phyloP scores from a whole-genome alignment of 208 protist species.

The Paratrypanosoma confusum region DNA sequence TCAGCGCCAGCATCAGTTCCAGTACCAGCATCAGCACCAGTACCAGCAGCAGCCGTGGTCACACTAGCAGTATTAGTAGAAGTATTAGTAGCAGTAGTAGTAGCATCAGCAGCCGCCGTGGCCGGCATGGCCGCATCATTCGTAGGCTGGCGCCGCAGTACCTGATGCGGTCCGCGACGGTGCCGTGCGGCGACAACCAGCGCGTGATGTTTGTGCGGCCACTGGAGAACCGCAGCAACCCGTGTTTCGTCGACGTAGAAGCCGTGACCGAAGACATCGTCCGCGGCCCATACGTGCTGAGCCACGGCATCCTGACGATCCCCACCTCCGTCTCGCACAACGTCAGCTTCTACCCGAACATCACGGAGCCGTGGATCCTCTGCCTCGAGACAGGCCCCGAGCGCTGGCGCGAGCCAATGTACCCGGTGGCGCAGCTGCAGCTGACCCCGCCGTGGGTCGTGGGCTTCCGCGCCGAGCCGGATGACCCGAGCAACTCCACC shows the following conservation, averaged over 20 bases:
- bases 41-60: too few species aligned
- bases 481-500: constrained; percentile 56
- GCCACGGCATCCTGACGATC: constrained; percentile 43
- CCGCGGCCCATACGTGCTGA: constrained; percentile 42
- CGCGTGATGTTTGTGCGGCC: constrained; percentile 64
- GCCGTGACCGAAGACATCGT: constrained; percentile 18
- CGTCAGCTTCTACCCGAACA: constrained; percentile 25
- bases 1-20: too few species aligned
- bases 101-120: too few species aligned
- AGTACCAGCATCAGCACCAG: too few species aligned
- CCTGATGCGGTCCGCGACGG: too few species aligned
- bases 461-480: constrained; percentile 34
- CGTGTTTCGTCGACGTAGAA: constrained; percentile 52
- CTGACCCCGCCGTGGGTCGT: constrained; percentile 33
- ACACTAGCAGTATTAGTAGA: too few species aligned
- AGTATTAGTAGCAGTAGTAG: too few species aligned
- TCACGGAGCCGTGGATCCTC: constrained; percentile 63
- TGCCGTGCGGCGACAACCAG: constrained; percentile 37
- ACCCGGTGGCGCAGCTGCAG: constrained; percentile 44
- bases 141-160: too few species aligned
- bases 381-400: constrained; percentile 51
- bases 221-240: constrained; percentile 43
- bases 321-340: constrained; percentile 23
- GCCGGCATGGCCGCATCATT: too few species aligned
- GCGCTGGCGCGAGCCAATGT: constrained; percentile 41